Evolutionary conservation across 2,329 filamentous ascomycete genomes (phyloP), one percentile per base, ranked within the genome.

Genomic region (Rutstroemia sp.): DNA sequence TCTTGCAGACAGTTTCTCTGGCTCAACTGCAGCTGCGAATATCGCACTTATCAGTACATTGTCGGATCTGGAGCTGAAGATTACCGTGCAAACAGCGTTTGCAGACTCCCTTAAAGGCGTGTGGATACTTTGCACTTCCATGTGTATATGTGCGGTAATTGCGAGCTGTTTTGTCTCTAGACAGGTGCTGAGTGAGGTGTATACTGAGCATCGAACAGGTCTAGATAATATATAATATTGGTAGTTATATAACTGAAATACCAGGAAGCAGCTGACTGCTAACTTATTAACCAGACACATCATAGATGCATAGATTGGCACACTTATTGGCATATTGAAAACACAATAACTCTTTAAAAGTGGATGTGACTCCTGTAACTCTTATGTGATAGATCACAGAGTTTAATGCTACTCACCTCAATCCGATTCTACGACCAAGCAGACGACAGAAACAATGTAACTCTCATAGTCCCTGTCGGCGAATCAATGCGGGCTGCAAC

Each of bases 121-220:
- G 57, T 67, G 57, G 48, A 65, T 68, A 37, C 48, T 67, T n/a
- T 64, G 58, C 54, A 58, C 61, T 8, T 55, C 45, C 6, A 19
- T 67, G 8, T 41, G 61, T 9, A 58, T 30, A 10, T 37, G 57
- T 34, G 60, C 70, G 0, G 52, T 79, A 14, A 38, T 75, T 3
- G 73, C 71, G 3, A 73, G 71, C 52, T 54, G 63, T 4, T 78
- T 78, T 56, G 70, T 80, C 48, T 68, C 70, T 56, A 73, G 75
- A 50, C 59, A 61, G 7, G 58, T 68, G 9, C 61, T 81, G 67
- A 76, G 69, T 39, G 74, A 68, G 46, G 76, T 78, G 61, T 77
- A 80, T 61, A 72, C 68, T 2, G 78, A 80, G 67, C 79, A 76
- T 14, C 76, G 72, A 64, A 80, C 78, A 8, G 78, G 78, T 45